Percentiles rank a stretch among this genome's conserved stretches.
phyloP scores from a whole-genome alignment of 2,329 filamentous ascomycete genomes.

The Hypoxylon sp. region DNA sequence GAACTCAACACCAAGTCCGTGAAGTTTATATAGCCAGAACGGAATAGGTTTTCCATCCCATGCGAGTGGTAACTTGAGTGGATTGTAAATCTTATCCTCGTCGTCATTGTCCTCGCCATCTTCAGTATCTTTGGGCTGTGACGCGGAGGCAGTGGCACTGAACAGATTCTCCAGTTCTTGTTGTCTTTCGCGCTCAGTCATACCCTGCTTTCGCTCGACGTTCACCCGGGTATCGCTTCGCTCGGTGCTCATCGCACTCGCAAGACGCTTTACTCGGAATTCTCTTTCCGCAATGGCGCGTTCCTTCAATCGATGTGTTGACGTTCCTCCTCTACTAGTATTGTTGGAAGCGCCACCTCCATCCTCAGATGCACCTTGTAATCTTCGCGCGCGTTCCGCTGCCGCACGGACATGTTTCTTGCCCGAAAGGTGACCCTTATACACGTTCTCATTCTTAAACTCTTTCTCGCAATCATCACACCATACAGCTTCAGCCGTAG shows the following conservation, averaged over 20 bases:
- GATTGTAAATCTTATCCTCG: conserved; percentile 95
- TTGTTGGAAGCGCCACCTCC: conserved; percentile 47
- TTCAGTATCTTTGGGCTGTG: conserved; percentile 64
- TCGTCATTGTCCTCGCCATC: conserved; percentile 81
- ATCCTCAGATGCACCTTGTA: conserved; percentile 57
- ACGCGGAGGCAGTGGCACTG: conserved; percentile 66
- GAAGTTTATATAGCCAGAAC: conserved; percentile 98
- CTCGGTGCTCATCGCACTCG: conserved; percentile 86
- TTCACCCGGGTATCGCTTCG: conserved; percentile 92
- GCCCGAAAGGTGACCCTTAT: conserved; percentile 87
- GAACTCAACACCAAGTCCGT: conserved; percentile 95
- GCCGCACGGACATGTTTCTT: conserved; percentile 94
- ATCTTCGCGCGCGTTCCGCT: conserved; percentile 70
- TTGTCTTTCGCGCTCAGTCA: conserved; percentile 96
- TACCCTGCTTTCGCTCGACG: conserved; percentile 94
- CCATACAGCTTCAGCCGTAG: conserved; percentile 78
- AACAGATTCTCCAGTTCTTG: conserved; percentile 93
- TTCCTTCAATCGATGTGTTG: conserved; percentile 80
- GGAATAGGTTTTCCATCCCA: conserved; percentile 99
- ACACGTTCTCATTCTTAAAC: conserved; percentile 96
- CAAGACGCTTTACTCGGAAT: conserved; percentile 83
- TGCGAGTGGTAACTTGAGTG: conserved; percentile 91
- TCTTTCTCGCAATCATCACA: conserved; percentile 94
- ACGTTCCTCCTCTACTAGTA: conserved; percentile 51
- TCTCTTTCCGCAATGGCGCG: conserved; percentile 92